phyloP scores from a whole-genome alignment of 208 protist genomes.

The Trypanosoma mega region DNA sequence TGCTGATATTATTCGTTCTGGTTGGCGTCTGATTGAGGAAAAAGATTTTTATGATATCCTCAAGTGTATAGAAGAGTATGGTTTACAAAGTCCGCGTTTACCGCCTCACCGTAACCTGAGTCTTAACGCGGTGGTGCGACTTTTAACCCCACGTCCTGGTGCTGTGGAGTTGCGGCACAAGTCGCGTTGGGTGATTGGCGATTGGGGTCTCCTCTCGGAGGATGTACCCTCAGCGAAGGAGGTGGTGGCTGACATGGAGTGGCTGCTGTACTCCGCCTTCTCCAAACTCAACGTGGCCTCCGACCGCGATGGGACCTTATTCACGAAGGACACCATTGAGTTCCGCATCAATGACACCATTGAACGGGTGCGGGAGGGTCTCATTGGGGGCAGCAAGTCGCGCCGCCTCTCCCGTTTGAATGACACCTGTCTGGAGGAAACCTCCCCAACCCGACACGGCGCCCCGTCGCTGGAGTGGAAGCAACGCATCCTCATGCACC shows the following conservation, averaged over 20 bases:
- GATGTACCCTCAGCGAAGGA: constrained; percentile 21
- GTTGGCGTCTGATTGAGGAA: constrained; percentile 74
- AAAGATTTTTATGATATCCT: constrained; percentile 65
- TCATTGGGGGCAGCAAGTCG: constrained; percentile 5
- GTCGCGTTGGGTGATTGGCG: constrained; percentile 81
- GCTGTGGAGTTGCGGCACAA: constrained; percentile 48
- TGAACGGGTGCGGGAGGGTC: constrained; percentile 48
- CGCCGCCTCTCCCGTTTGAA: too few relatives aligned
- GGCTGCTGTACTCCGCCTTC: constrained; percentile 76
- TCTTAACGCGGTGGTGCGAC: constrained; percentile 59
- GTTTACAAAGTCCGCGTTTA: constrained; percentile 36
- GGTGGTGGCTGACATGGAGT: constrained; percentile 67
- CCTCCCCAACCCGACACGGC: background rate
- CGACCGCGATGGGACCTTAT: constrained; percentile 33
- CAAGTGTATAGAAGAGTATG: constrained; percentile 60
- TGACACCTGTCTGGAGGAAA: background rate
- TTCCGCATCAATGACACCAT: constrained; percentile 64
- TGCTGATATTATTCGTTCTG: constrained; percentile 77
- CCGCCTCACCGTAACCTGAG: constrained; percentile 78
- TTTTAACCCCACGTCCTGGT: constrained; percentile 63
- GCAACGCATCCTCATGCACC: constrained; percentile 50
- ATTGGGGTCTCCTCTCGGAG: constrained; percentile 63
- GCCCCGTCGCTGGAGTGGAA: constrained; percentile 33
- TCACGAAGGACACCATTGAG: constrained; percentile 47
- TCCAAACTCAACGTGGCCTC: constrained; percentile 69